These are phyloP conservation scores for Melastoma candidum DNA, from an alignment of 441 rosid genomes.

Conservation along the genomic window DNA sequence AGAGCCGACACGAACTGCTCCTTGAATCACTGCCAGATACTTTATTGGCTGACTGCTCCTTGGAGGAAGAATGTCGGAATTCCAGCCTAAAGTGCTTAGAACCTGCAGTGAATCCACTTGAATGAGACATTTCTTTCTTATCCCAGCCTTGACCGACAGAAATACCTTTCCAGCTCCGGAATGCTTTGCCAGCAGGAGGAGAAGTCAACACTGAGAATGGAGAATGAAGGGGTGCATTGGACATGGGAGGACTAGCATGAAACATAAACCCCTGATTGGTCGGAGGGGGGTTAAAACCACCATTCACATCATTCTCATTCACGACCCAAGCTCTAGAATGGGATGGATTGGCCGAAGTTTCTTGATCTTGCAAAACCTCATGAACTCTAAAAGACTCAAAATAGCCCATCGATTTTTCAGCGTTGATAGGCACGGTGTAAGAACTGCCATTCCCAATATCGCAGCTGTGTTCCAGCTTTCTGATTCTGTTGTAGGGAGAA, in stretches of 20 bases:
- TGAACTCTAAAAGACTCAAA: constrained; percentile 59
- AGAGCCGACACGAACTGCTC: constrained; percentile 71
- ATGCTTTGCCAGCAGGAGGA: constrained; percentile 11
- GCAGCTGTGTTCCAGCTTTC: constrained; percentile 29
- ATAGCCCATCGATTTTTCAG: constrained; percentile 42
- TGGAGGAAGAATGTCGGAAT: too few relatives aligned
- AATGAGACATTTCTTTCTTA: too few relatives aligned
- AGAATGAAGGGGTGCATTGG: constrained; percentile 42
- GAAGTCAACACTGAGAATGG: constrained; percentile 71
- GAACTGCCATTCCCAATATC: too few relatives aligned
- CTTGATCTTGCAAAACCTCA: constrained; percentile 99
- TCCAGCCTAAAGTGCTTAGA: too few relatives aligned
- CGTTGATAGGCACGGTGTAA: constrained; percentile 13
- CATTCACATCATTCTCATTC: constrained; percentile 27
- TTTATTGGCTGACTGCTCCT: too few relatives aligned
- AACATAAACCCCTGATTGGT: constrained; percentile 31
- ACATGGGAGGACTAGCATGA: constrained; percentile 22
- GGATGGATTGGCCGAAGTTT: constrained; percentile 46
- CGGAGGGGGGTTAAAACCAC: constrained; percentile 30
- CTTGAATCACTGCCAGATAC: constrained; percentile 19
- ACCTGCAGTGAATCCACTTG: too few relatives aligned
- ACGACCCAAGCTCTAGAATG: constrained; percentile 21
- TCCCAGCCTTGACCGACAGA: too few relatives aligned
- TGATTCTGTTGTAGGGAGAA: constrained; percentile 38
- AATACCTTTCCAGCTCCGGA: too few relatives aligned